Evolutionary conservation across 2,329 filamentous ascomycete species (phyloP).

Genomic region (Aureobasidium sp.): DNA sequence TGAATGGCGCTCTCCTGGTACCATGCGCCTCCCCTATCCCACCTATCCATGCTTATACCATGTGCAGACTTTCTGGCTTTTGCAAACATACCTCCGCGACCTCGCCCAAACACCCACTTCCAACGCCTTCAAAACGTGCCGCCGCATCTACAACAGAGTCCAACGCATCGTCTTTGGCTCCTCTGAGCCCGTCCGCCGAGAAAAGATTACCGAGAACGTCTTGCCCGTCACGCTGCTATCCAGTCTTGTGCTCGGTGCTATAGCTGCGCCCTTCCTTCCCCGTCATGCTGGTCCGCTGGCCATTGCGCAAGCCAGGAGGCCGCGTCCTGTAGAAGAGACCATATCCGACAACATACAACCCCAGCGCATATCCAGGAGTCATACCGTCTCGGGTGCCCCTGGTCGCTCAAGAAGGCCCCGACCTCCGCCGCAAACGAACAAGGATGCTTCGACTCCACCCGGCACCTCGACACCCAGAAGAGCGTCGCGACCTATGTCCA

Average conservation of each 20-base stretch:
- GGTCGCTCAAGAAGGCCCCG: constrained; percentile 37
- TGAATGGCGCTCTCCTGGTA: constrained; percentile 75
- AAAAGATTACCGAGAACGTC: constrained; percentile 74
- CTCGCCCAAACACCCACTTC: constrained; percentile 67
- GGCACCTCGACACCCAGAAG: neutral
- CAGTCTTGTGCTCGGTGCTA: constrained; percentile 68
- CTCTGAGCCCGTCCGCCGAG: constrained; percentile 57
- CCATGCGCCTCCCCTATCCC: neutral
- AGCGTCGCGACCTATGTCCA: constrained; percentile 2
- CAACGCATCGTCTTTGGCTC: constrained; percentile 80
- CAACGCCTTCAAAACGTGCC: constrained; percentile 71
- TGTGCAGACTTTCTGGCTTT: constrained; percentile 74
- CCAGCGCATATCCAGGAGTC: constrained; percentile 56
- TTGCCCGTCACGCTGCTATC: constrained; percentile 72
- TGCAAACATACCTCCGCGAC: constrained; percentile 81
- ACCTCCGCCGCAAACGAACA: constrained; percentile 16
- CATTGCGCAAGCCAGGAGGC: constrained; percentile 72
- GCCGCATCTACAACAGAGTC: constrained; percentile 78
- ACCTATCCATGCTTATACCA: constrained; percentile 9
- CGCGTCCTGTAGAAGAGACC: constrained; percentile 53
- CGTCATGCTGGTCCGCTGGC: constrained; percentile 71
- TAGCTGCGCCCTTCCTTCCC: constrained; percentile 70
- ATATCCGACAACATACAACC: constrained; percentile 50
- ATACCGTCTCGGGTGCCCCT: constrained; percentile 52
- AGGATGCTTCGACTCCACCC: neutral